Conservation (phyloP, 2,329 filamentous ascomycete genomes). For the Arthrobotrys sinensis region DNA sequence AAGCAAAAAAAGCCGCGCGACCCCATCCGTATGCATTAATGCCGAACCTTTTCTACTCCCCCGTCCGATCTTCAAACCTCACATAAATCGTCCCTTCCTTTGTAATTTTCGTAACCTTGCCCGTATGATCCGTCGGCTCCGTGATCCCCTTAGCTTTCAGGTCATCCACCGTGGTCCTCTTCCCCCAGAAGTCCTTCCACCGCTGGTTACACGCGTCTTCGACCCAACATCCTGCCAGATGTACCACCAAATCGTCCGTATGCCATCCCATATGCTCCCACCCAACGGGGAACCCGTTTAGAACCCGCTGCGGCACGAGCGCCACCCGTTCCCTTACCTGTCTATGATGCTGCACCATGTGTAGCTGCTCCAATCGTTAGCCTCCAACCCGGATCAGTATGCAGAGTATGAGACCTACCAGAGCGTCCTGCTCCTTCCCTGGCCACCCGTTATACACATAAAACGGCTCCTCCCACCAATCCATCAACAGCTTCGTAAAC, state of each 20-base stretch:
- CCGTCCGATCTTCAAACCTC: constrained; percentile 38
- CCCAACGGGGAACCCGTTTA: constrained; percentile 67
- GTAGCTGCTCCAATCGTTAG: constrained; percentile 57
- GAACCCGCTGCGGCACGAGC: constrained; percentile 66
- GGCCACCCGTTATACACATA: constrained; percentile 66
- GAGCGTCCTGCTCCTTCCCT: constrained; percentile 67
- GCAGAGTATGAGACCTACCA: constrained; percentile 59
- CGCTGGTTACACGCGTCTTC: constrained; percentile 65
- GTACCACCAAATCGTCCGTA: constrained; percentile 67
- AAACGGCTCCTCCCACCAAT: constrained; percentile 68
- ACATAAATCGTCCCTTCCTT: constrained; percentile 52
- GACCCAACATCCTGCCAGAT: constrained; percentile 68
- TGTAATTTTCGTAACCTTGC: constrained; percentile 49
- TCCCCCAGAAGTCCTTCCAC: constrained; percentile 67
- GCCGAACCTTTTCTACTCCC: neutral
- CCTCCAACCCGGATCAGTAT: neutral
- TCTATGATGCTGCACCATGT: constrained; percentile 66
- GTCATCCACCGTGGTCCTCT: constrained; percentile 51
- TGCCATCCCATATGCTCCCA: constrained; percentile 67
- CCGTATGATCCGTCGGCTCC: constrained; percentile 49
- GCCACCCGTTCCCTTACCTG: constrained; percentile 67
- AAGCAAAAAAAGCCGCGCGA: neutral
- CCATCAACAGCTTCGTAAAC: constrained; percentile 67
- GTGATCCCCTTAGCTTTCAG: constrained; percentile 54
- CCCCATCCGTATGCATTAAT: constrained; percentile 3